phyloP scores from a whole-genome alignment of 345 rosid genomes.

The Populus euphratica region DNA sequence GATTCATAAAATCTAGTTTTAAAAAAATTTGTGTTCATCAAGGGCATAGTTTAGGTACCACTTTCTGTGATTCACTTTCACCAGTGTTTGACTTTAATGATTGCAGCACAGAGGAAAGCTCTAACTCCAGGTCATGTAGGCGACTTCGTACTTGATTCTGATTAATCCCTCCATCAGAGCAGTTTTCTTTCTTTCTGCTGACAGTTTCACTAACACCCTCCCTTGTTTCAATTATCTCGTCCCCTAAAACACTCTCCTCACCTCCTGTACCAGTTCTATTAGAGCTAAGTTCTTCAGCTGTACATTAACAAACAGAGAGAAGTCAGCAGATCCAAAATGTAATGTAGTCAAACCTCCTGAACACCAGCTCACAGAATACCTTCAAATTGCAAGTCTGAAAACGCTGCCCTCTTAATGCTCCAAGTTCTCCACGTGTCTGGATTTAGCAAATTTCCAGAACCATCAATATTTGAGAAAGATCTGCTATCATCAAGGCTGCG shows the following conservation, averaged over 20 bases:
- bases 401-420: constrained; percentile 67
- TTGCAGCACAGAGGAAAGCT: constrained; percentile 73
- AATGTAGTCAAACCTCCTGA: constrained; percentile 6
- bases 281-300: constrained; percentile 56
- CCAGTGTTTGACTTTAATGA: constrained; percentile 49
- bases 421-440: constrained; percentile 67
- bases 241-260: constrained; percentile 12
- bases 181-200: constrained; percentile 29
- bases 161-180: constrained; percentile 30
- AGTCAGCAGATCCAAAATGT: constrained; percentile 13
- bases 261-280: constrained; percentile 8
- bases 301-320: constrained; percentile 17
- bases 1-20: neutral
- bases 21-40: neutral
- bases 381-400: constrained; percentile 54
- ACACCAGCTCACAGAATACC: constrained; percentile 39
- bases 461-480: constrained; percentile 27
- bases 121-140: constrained; percentile 62
- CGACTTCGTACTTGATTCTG: constrained; percentile 46
- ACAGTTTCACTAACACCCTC: constrained; percentile 26
- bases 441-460: constrained; percentile 32
- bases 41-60: constrained; percentile 20
- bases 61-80: constrained; percentile 42
- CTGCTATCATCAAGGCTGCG: constrained; percentile 22
- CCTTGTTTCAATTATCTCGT: constrained; percentile 29